Evolutionary conservation across 192 early-diverging fungal species (phyloP), one percentile per base, ranked within the genome.

Genomic region (Backusella parvicylindrica): DNA sequence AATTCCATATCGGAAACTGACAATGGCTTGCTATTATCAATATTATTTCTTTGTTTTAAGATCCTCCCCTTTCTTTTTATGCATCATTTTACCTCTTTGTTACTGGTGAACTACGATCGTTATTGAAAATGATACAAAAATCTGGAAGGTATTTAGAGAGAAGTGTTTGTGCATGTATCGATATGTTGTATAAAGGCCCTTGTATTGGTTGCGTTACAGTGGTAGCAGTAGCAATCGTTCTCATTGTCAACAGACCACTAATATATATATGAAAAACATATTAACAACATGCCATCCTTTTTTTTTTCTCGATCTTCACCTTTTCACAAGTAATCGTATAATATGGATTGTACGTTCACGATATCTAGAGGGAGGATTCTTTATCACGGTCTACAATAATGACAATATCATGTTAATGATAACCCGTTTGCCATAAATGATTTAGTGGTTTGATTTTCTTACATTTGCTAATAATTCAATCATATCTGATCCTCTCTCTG

Each of bases 111-210:
- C 38, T 36, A 33, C 68, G 70, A 18, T 81, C 75, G 28, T 68
- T 67, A 11, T 33, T 26, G 23, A 81, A 47, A 3, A 81, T n/a
- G 9, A 23, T 16, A 67, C 71, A 73, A 4, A 81, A 31, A 11
- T 63, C 67, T 0, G 64, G 37, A 37, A 81, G 65, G 32, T 81
- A 40, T 15, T 65, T 36, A 6, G 50, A 12, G 12, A 81, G 56
- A 21, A 81, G 35, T 33, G 76, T 65, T 74, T 81, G 75, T 11
- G 43, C 31, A n/a, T n/a, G 33, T 13, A 70, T 31, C 1, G 79
- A 76, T 11, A 81, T 70, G 12, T 37, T 35, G 69, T 76, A 77
- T 3, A 81, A 37, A 7, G 75, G 79, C 8, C 79, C 75, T 13
- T 74, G 71, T 15, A 76, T 53, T 16, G 75, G 36, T 7, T 75